These are phyloP conservation scores for Kwoniella europaea DNA, from an alignment of 768 basidiomycete genomes.

Conservation along the genomic window DNA sequence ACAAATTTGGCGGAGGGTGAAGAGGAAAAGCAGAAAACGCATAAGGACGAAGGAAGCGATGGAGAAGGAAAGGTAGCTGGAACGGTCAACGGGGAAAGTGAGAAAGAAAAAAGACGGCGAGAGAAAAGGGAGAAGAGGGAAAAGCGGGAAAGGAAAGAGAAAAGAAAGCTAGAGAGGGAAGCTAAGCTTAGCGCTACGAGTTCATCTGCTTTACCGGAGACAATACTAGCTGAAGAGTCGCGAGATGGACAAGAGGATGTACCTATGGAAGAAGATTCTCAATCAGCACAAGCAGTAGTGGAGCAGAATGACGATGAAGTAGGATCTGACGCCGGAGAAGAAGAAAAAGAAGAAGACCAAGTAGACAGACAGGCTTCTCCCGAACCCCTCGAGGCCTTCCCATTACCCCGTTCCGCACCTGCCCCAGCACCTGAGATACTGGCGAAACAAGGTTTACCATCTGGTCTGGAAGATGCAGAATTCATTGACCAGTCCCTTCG, in stretches of 20 bases:
- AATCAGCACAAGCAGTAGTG: slow-evolving; percentile 5
- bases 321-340: slow-evolving; percentile 13
- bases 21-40: not conserved
- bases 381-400: slow-evolving; percentile 52
- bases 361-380: slow-evolving; percentile 29
- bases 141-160: slow-evolving; percentile 35
- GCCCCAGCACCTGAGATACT: slow-evolving; percentile 50
- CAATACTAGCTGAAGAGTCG: slow-evolving; percentile 18
- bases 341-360: slow-evolving; percentile 12
- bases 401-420: slow-evolving; percentile 48
- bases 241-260: slow-evolving; percentile 7
- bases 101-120: slow-evolving; percentile 44
- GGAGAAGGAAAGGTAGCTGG: slow-evolving; percentile 6
- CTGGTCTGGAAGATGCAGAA: slow-evolving; percentile 52
- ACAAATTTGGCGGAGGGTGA: not conserved
- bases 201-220: not conserved
- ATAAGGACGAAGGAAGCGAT: not conserved
- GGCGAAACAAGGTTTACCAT: slow-evolving; percentile 53
- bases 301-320: slow-evolving; percentile 5
- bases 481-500: slow-evolving; percentile 50
- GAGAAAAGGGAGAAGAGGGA: slow-evolving; percentile 41
- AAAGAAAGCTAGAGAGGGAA: slow-evolving; percentile 30
- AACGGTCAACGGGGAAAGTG: slow-evolving; percentile 20
- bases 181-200: slow-evolving; percentile 33
- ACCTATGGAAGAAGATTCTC: slow-evolving; percentile 9